Evolutionary conservation across 2,329 filamentous ascomycete genomes (phyloP), one percentile per base, ranked within the genome.

Genomic region (Rasamsonia emersonii): DNA sequence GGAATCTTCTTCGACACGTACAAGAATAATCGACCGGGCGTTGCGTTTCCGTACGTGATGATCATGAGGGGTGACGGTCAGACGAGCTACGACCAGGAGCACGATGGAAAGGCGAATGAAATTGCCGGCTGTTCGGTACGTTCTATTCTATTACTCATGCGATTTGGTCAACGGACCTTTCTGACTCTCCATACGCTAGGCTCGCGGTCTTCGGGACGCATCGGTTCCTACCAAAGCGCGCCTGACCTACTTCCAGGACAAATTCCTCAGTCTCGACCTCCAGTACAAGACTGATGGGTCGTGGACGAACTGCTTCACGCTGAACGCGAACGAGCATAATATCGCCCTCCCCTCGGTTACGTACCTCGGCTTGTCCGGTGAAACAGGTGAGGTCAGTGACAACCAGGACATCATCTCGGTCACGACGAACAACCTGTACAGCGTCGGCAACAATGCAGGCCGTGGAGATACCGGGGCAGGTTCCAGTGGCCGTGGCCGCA

Each of bases 1-100:
- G 91, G 86, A 33, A 73, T 98, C 60, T 96, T 95, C 68, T 76
- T 98, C 65, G 91, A 98, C 58, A 98, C 91, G 26, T 98, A 98
- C 73, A 98, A 98, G 77, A 98, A 98, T 70, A 94, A 95, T 68
- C 79, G 91, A 9, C 89, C 91, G 1, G 91, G 91, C 25, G 82
- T 86, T 24, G 83, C 94, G 28, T 98, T 98, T 64, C 91, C 91
- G 30, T 95, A 94, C 55, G 82, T 98, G 51, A 95, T 96, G 88
- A 89, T 88, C 41, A 96, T 96, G 91, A 71, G 86, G 46, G 91
- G 91, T 38, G 91, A 98, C 58, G 89, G 91, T 40, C 70, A 86
- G 55, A 93, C 82, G 5, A 58, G 69, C 9, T 98, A 98, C 64
- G 86, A 96, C 68, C 86, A 95, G 67, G 78, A 79, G 49, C 88